Evolutionary conservation across 352 stramenopile species (phyloP).

Genomic region (Globisporangium mamillatum): DNA sequence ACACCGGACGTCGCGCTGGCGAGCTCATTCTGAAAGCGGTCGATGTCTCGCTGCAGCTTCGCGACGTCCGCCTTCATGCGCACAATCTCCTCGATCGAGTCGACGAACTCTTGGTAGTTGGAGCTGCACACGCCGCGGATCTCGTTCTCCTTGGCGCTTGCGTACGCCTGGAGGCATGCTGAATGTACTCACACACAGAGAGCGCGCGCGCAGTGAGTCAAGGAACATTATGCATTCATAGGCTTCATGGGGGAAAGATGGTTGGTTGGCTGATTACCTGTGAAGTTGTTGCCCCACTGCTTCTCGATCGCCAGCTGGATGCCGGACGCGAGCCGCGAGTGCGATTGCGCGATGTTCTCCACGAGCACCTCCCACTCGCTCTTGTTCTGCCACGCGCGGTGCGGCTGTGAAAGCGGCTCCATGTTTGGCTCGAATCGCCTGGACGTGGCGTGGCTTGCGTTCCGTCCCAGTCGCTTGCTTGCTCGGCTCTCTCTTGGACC

Average conservation of each 20-base stretch:
- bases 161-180: slow-evolving; percentile 64
- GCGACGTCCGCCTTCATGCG: slow-evolving; percentile 75
- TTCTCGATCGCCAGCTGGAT: slow-evolving; percentile 82
- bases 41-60: slow-evolving; percentile 66
- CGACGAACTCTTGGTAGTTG: slow-evolving; percentile 79
- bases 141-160: slow-evolving; percentile 59
- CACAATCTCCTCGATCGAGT: slow-evolving; percentile 82
- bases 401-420: not conserved
- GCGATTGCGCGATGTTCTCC: slow-evolving; percentile 80
- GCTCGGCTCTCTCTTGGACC: not conserved
- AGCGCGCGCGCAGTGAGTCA: not conserved
- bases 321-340: slow-evolving; percentile 57
- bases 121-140: slow-evolving; percentile 75
- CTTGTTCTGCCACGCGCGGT: slow-evolving; percentile 61
- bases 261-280: slow-evolving; percentile 25
- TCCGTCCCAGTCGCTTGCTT: not conserved
- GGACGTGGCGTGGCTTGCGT: too few species aligned
- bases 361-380: slow-evolving; percentile 72
- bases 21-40: slow-evolving; percentile 64
- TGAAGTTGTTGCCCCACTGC: slow-evolving; percentile 76
- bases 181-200: not conserved
- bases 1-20: slow-evolving; percentile 43
- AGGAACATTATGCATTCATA: not conserved
- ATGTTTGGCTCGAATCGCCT: not conserved
- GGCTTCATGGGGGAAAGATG: not conserved